Conservation (phyloP, 1,284 basidiomycete genomes). For the Papiliotrema flavescens region DNA sequence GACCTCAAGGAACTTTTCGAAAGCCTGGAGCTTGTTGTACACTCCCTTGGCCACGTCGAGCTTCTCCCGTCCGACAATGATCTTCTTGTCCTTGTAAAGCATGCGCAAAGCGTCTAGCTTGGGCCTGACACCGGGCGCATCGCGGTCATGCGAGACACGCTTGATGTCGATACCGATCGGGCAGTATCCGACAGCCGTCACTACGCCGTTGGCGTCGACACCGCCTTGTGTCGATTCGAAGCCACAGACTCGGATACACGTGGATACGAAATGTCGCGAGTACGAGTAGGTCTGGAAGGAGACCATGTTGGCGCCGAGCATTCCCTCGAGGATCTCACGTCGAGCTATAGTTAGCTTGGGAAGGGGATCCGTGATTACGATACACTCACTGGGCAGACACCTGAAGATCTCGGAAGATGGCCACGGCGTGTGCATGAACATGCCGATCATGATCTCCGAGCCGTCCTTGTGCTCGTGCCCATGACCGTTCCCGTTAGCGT, state of each 20-base stretch:
- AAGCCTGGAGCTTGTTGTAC: conserved; percentile 94
- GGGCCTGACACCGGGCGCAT: conserved; percentile 76
- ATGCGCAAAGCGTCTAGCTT: conserved; percentile 80
- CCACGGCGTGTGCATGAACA: conserved; percentile 97
- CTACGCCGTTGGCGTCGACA: conserved; percentile 85
- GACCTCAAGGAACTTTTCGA: conserved; percentile 87
- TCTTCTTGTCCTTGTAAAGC: conserved; percentile 95
- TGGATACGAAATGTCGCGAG: conserved; percentile 89
- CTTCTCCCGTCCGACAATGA: conserved; percentile 98
- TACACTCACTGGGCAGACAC: conserved; percentile 71
- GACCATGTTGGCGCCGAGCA: conserved; percentile 94
- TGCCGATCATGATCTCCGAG: conserved; percentile 62
- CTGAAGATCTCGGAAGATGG: conserved; percentile 95
- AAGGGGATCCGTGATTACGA: background rate
- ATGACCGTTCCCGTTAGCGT: background rate
- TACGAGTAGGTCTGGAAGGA: conserved; percentile 99
- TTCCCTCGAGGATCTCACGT: conserved; percentile 92
- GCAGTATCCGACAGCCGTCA: conserved; percentile 81
- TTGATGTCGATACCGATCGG: conserved; percentile 97
- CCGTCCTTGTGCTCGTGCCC: conserved; percentile 13
- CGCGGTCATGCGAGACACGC: conserved; percentile 75
- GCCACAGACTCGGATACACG: conserved; percentile 92
- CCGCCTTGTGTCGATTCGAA: conserved; percentile 81
- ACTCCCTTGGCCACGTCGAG: conserved; percentile 97
- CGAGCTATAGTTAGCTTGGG: conserved; percentile 55